Evolutionary conservation across 192 early-diverging fungal genomes (phyloP), one percentile per base, ranked within the genome.

Genomic region (Pilaira anomala): DNA sequence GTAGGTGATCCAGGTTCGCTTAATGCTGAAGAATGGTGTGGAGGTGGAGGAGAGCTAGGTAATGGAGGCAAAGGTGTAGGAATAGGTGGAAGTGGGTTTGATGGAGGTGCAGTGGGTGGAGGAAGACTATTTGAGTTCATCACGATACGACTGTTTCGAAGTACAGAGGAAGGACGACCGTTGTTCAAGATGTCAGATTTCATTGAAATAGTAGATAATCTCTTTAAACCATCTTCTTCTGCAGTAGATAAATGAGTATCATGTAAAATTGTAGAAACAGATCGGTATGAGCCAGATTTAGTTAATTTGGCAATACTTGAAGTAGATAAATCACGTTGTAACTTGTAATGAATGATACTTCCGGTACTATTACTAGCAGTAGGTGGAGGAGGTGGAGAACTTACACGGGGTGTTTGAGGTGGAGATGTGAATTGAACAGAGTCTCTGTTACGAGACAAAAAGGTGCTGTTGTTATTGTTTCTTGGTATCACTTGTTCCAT

Each of bases 401-500:
- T 14, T 9, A 59, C 41, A 9, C 66, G 33, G 18, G 66, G 66
- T 16, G 66, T 68, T 21, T 60, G 66, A 0, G 66, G 59, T 19
- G 66, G 66, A 40, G 66, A 68, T 24, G 66, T 68, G 25, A 44
- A 45, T 9, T 41, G 26, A 2, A 59, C 40, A 11, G 41, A 45
- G 12, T 56, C 41, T 41, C 55, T 22, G 13, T 40, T 57, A 9
- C 8, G 33, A 42, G 26, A 13, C 7, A 12, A 36, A 16, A 24
- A 25, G 26, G 9, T 24, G 12, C 8, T 39, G 12, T 18, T 36
- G 62, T 56, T 24, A 36, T 21, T 48, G 52, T 62, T 60, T 62
- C 66, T 59, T 12, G 73, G 67, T 41, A 69, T 58, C 39, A 68
- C 13, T 29, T 75, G 73, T 40, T 75, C 67, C 63, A 75, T 69